Evolutionary conservation across 306 rosid species (phyloP).

Genomic region (Abrus precatorius): DNA sequence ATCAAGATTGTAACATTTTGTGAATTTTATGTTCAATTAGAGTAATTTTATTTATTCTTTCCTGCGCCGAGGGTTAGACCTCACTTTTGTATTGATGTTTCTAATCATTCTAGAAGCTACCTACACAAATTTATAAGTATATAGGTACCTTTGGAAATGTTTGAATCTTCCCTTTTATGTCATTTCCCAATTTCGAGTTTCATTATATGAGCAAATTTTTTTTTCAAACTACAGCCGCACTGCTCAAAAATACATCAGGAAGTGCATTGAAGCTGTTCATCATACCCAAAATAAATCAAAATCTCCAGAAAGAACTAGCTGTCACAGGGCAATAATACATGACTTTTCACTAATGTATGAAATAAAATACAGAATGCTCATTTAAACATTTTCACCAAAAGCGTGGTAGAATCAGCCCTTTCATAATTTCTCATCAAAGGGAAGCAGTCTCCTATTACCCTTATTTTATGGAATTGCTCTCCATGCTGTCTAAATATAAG

Average conservation of each 20-base stretch:
- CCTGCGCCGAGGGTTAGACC: no score
- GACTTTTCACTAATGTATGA: slow-evolving; percentile 22
- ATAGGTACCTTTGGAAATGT: no score
- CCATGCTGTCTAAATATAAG: not conserved
- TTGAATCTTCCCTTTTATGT: not conserved
- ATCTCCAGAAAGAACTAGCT: slow-evolving; percentile 14
- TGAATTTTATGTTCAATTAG: not conserved
- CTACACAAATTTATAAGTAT: not conserved
- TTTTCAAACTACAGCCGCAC: not conserved
- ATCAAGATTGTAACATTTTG: slow-evolving; percentile 16
- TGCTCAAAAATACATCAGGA: slow-evolving; percentile 27
- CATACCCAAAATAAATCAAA: slow-evolving; percentile 37
- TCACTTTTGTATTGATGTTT: not conserved
- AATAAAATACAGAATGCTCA: slow-evolving; percentile 44
- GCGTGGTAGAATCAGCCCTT: not conserved
- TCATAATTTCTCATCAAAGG: slow-evolving; percentile 33
- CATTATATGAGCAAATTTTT: not conserved
- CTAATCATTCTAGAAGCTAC: not conserved
- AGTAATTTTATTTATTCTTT: slow-evolving; percentile 4
- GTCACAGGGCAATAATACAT: slow-evolving; percentile 31
- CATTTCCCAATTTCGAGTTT: not conserved
- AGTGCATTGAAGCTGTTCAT: slow-evolving; percentile 8
- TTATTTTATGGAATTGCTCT: slow-evolving; percentile 38
- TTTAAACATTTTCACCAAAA: slow-evolving; percentile 30
- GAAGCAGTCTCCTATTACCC: slow-evolving; percentile 36